phyloP scores from a whole-genome alignment of 2,329 filamentous ascomycete species.

The Fusarium sp. region DNA sequence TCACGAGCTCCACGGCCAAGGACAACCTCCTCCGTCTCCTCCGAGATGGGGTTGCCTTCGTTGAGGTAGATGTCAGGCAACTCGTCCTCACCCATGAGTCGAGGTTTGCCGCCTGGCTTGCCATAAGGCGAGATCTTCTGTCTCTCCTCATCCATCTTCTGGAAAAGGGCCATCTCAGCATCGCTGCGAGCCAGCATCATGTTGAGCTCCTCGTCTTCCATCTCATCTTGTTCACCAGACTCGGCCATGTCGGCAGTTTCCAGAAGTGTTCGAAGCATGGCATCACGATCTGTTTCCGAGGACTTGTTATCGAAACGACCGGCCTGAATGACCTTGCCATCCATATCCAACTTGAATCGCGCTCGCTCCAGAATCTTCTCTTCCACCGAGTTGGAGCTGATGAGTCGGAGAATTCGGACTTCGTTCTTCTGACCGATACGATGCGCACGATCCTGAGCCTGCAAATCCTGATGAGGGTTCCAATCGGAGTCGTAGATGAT shows the following conservation, averaged over 20 bases:
- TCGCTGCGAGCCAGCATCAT: conserved; percentile 91
- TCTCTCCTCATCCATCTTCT: conserved; percentile 81
- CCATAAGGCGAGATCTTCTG: conserved; percentile 73
- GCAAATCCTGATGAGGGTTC: conserved; percentile 99
- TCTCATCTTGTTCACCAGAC: conserved; percentile 83
- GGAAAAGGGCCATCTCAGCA: conserved; percentile 78
- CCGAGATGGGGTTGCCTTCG: conserved; percentile 80
- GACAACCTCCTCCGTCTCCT: conserved; percentile 78
- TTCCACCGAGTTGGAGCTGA: conserved; percentile 96
- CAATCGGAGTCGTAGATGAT: conserved; percentile 99
- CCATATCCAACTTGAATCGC: conserved; percentile 98
- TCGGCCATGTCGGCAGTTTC: conserved; percentile 79
- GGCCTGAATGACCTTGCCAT: conserved; percentile 98
- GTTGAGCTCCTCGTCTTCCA: conserved; percentile 98
- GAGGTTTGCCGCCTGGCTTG: conserved; percentile 70
- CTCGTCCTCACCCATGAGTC: conserved; percentile 86
- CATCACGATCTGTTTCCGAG: conserved; percentile 96
- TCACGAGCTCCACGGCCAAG: conserved; percentile 92
- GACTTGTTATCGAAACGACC: conserved; percentile 99
- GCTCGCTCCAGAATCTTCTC: conserved; percentile 98
- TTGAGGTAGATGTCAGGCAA: conserved; percentile 92
- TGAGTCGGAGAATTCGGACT: conserved; percentile 92
- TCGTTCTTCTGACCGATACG: conserved; percentile 99
- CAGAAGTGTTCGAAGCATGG: conserved; percentile 90
- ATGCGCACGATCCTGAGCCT: conserved; percentile 99